phyloP scores from a whole-genome alignment of 164 flowering plant species.

The Stephania yunnanensis region DNA sequence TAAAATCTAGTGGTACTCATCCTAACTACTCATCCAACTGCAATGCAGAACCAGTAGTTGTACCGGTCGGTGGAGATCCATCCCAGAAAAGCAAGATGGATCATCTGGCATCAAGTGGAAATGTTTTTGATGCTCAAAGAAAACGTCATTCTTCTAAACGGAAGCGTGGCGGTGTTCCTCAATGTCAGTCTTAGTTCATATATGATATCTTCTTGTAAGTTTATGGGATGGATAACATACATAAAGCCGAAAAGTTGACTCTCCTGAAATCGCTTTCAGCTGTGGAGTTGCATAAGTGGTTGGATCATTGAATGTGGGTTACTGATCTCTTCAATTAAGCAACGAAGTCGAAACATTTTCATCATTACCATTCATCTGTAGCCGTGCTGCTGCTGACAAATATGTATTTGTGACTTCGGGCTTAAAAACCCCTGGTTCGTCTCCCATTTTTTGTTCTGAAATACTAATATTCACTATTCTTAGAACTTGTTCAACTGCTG shows the following conservation, averaged over 20 bases:
- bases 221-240: not conserved
- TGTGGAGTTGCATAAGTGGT: not conserved
- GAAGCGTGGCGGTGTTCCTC: conserved; percentile 29
- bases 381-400: no score
- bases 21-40: not conserved
- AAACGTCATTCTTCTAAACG: conserved; percentile 31
- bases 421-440: no score
- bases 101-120: not conserved
- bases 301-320: not conserved
- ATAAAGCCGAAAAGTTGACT: not conserved
- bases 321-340: no score
- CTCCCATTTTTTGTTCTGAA: no score
- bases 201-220: not conserved
- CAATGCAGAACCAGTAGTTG: not conserved
- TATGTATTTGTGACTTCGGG: no score
- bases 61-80: not conserved
- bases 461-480: no score
- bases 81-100: conserved; percentile 1
- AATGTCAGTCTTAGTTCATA: not conserved
- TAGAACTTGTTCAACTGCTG: not conserved
- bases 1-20: not conserved
- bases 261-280: not conserved
- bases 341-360: no score
- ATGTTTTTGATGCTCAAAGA: conserved; percentile 15
- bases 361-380: no score